Percentiles rank a stretch among this genome's conserved stretches.
phyloP scores from a whole-genome alignment of 116 monocot genomes.

The Trichopus zeylanicus region DNA sequence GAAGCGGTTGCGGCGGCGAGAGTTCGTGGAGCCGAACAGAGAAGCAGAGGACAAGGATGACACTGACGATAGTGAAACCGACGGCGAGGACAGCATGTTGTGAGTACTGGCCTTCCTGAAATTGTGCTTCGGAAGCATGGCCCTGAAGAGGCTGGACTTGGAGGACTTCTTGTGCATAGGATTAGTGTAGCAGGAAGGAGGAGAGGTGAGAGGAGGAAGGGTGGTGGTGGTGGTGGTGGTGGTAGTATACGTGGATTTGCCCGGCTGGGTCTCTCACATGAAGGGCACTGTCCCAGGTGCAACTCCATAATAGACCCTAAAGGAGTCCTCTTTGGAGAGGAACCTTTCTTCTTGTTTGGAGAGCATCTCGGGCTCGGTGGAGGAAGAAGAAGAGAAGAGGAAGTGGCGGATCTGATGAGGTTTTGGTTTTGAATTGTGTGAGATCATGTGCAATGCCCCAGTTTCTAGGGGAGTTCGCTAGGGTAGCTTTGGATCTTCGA shows the following conservation, averaged over 20 bases:
- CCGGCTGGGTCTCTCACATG: constrained; percentile 6
- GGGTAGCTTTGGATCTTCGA: too few species aligned
- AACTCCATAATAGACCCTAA: background rate
- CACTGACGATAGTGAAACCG: background rate
- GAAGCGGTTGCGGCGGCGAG: background rate
- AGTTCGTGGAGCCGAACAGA: background rate
- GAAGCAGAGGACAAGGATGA: background rate
- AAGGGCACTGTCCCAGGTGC: constrained; percentile 2
- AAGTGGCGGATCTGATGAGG: too few species aligned
- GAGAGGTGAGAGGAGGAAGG: constrained; percentile 1
- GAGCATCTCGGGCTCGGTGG: too few species aligned
- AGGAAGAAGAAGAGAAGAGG: too few species aligned
- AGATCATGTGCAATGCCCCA: too few species aligned
- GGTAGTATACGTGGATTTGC: background rate
- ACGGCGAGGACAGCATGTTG: background rate
- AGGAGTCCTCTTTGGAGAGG: constrained; percentile 2
- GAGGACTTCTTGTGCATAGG: background rate
- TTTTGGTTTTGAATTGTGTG: too few species aligned
- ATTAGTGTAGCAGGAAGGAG: background rate
- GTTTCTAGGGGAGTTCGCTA: too few species aligned
- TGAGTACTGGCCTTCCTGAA: background rate
- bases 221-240: background rate
- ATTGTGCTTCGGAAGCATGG: background rate
- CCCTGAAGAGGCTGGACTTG: background rate
- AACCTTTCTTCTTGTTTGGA: constrained; percentile 2